Conservation (phyloP, 192 early-diverging fungal species). For the Umbelopsis isabellina region DNA sequence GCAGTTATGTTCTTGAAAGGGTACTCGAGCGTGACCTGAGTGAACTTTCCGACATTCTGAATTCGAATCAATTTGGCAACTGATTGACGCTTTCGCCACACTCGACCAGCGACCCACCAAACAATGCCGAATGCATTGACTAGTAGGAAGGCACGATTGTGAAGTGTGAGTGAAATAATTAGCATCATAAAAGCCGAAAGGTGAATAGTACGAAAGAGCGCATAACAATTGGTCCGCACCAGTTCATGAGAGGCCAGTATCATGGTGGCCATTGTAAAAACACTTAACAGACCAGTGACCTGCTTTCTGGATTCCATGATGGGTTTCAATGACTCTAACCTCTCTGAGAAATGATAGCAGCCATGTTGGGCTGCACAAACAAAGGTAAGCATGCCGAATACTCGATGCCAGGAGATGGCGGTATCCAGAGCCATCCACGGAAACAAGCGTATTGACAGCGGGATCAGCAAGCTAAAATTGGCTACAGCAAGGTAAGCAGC, state of each 20-base stretch:
- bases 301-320: constrained; percentile 9
- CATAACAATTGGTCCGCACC: neutral
- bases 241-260: neutral
- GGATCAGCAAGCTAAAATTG: neutral
- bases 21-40: neutral
- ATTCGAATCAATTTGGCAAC: neutral
- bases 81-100: neutral
- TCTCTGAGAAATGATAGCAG: neutral
- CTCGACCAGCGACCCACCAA: neutral
- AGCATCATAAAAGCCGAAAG: neutral
- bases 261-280: neutral
- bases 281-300: neutral
- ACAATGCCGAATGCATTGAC: neutral
- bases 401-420: constrained; percentile 12
- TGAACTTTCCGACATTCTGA: neutral
- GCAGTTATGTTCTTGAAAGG: constrained; percentile 7
- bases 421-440: neutral
- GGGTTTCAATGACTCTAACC: neutral
- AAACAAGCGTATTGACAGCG: neutral
- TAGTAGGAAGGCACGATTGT: neutral
- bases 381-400: constrained; percentile 3
- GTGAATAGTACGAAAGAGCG: constrained; percentile 2
- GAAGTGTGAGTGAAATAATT: neutral
- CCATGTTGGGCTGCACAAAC: neutral
- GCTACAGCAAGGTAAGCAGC: constrained; percentile 1